Conservation (phyloP, 2,329 filamentous ascomycete species). For the Cryphonectria naterciae region DNA sequence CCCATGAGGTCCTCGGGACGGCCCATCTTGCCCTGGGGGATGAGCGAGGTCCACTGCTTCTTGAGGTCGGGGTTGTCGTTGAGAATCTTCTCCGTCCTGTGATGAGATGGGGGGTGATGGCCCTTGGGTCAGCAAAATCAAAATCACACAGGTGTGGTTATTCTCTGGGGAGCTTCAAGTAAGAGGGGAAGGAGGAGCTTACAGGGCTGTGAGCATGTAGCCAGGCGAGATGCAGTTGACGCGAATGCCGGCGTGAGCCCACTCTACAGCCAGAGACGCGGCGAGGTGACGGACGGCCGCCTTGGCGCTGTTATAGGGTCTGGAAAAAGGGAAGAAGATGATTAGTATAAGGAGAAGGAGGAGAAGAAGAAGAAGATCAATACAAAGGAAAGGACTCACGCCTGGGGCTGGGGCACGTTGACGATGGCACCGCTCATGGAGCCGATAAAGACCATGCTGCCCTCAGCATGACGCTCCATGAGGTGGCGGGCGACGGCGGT, state of each 20-base stretch:
- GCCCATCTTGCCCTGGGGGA: conserved; percentile 93
- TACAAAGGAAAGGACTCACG: conserved; percentile 45
- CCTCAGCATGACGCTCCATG: conserved; percentile 77
- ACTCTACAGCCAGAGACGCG: conserved; percentile 87
- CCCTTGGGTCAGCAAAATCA: background rate
- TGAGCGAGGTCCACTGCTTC: conserved; percentile 87
- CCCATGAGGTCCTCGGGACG: conserved; percentile 91
- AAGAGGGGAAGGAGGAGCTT: conserved; percentile 45
- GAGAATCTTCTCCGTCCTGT: conserved; percentile 90
- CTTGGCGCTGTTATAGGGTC: conserved; percentile 90
- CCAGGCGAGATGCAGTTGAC: conserved; percentile 96
- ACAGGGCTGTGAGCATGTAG: conserved; percentile 95
- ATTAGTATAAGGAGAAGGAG: background rate
- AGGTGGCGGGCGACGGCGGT: conserved; percentile 84
- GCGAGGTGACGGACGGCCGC: conserved; percentile 89
- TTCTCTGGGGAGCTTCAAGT: background rate
- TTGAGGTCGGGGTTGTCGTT: conserved; percentile 91
- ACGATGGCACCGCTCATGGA: conserved; percentile 95
- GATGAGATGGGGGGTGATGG: background rate
- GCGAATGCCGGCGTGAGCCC: conserved; percentile 84
- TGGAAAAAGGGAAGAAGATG: conserved; percentile 32
- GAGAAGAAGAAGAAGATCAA: background rate
- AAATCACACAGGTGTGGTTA: background rate
- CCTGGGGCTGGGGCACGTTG: conserved; percentile 93
- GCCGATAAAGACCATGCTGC: conserved; percentile 92